A percentile compares a stretch with the other conserved stretches of the same genome.
These are phyloP conservation scores for Penicillium sp. DNA, from an alignment of 2,329 filamentous ascomycete genomes.

Conservation along the genomic window DNA sequence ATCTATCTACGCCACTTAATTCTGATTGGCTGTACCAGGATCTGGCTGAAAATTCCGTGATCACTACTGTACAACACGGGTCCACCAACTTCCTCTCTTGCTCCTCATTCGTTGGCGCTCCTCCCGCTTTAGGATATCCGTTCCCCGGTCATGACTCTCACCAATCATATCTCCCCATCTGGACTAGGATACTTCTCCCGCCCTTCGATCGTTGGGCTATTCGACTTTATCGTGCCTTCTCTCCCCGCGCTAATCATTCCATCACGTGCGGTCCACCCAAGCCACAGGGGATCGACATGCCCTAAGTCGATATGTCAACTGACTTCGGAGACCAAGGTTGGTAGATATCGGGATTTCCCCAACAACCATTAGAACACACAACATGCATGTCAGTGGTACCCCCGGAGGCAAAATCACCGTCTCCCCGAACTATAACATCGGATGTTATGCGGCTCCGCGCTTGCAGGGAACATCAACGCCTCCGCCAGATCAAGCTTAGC, in stretches of 20 bases:
- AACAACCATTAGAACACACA: background rate
- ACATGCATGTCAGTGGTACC: background rate
- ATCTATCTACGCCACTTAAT: background rate
- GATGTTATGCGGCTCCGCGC: constrained; percentile 1
- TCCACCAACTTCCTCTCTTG: too few species aligned
- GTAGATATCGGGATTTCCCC: background rate
- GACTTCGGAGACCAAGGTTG: background rate
- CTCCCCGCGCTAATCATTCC: background rate
- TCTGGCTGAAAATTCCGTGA: background rate
- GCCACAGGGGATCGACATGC: background rate
- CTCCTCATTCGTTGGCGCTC: too few species aligned
- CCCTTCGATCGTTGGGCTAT: background rate
- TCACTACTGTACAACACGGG: background rate
- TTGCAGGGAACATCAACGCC: background rate
- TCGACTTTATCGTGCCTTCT: background rate
- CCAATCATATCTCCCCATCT: background rate
- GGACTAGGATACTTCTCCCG: background rate
- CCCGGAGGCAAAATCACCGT: background rate
- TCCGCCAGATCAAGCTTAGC: constrained; percentile 6
- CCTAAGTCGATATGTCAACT: background rate
- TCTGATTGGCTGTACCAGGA: background rate
- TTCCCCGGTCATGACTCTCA: background rate
- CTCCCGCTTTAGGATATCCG: background rate
- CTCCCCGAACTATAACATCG: background rate
- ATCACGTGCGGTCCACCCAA: background rate